phyloP scores from a whole-genome alignment of 176 grass and related monocot species.

The Aegilops bicornis region DNA sequence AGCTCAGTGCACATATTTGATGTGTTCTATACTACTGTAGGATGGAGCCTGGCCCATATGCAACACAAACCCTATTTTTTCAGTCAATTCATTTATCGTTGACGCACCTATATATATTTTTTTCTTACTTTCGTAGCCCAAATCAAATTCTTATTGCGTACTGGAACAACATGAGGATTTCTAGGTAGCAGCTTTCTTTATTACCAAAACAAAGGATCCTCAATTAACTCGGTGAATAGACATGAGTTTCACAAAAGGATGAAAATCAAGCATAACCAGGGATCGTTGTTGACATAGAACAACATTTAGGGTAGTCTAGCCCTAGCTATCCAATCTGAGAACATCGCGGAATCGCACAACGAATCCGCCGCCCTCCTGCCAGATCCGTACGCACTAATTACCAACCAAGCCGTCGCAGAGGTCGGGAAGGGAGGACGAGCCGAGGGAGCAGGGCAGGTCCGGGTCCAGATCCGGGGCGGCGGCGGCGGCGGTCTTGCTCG shows the following conservation, averaged over 20 bases:
- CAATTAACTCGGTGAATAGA: background rate
- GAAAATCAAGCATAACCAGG: background rate
- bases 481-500: background rate
- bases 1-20: background rate
- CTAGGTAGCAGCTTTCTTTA: background rate
- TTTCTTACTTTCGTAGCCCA: background rate
- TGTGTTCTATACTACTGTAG: background rate
- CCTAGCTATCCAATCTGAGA: background rate
- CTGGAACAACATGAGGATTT: background rate
- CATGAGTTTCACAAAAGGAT: background rate
- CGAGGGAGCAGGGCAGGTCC: slow-evolving; percentile 2
- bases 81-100: background rate
- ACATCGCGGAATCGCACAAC: background rate
- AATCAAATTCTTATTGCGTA: background rate
- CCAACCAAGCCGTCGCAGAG: background rate
- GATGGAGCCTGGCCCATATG: background rate
- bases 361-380: background rate
- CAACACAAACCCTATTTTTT: background rate
- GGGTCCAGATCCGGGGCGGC: background rate
- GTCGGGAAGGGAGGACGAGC: background rate
- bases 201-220: background rate
- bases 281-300: background rate
- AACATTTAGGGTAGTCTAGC: background rate
- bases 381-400: background rate
- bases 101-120: background rate